Conservation (phyloP, 1,284 basidiomycete species). For the Golubevia pallescens region DNA sequence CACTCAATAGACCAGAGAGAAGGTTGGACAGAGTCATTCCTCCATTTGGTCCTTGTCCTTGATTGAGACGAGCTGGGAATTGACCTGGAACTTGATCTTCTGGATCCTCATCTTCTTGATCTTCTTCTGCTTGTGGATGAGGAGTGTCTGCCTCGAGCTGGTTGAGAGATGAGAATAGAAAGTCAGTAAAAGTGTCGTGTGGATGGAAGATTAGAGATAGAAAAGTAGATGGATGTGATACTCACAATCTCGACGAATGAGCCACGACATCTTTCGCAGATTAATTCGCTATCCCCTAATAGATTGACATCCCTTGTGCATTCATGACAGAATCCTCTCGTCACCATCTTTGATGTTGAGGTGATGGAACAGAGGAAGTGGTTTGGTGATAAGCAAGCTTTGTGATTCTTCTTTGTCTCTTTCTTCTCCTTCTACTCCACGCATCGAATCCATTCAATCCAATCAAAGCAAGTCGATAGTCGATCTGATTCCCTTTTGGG, state of each 20-base stretch:
- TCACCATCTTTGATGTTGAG: no score
- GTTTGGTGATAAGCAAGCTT: no score
- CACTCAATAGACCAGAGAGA: background rate
- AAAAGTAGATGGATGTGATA: background rate
- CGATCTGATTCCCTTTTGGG: no score
- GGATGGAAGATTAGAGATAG: background rate
- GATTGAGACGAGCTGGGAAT: background rate
- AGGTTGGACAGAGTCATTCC: background rate
- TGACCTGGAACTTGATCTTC: conserved; percentile 4
- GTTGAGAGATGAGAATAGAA: conserved; percentile 4
- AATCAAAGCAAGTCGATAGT: no score
- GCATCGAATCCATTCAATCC: no score
- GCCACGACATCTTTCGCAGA: conserved; percentile 46
- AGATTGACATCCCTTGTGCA: conserved; percentile 46
- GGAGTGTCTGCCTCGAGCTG: conserved; percentile 3
- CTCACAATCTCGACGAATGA: conserved; percentile 35
- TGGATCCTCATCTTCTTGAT: background rate
- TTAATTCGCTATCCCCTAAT: conserved; percentile 36
- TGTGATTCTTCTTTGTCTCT: no score
- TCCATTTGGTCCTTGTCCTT: background rate
- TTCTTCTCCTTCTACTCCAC: no score
- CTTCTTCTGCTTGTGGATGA: conserved; percentile 4
- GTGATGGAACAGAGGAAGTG: no score
- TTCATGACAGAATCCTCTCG: conserved; percentile 28
- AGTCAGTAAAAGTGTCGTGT: background rate